Evolutionary conservation across 345 rosid species (phyloP), one percentile per base, ranked within the genome.

Genomic region (Euphorbia pulcherrima): DNA sequence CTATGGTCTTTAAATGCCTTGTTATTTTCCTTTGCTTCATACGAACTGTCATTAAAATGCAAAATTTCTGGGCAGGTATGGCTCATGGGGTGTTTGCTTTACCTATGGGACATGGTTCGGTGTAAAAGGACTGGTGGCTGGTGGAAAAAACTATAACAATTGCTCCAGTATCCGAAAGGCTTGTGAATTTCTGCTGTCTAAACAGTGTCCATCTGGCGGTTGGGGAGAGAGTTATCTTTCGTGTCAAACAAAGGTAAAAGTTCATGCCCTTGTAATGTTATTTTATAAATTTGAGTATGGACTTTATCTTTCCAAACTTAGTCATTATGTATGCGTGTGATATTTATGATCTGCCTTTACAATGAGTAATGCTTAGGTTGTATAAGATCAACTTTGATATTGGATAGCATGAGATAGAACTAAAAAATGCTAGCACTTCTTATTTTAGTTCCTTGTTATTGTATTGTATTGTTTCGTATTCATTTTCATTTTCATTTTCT

Each of bases 221-320:
- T 94, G 99, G 99, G 98, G 97, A 78, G 97, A 93, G 81, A 90
- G 97, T 78, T 93, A 93, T 67, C 90, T 90, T 72, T 90, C 97
- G 70, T 93, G 97, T 76, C 94, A 89, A 85, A 80, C 86, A 64
- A 86, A 90, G 96, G 95, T 90, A 67, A 28, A 60, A 30, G 68
- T 33, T 10, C 20, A 18, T n/a, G 11, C 44, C 39, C 16, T 35
- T 17, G 26, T 18, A 9, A 21, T 23, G 10, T 26, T 56, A 5
- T 35, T 13, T 24, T 64, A 14, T 44, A 14, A 17, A 46, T 18
- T 12, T 50, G n/a, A 12, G n/a, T 57, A 26, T 30, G 13, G 4
- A 44, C n/a, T 29, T 18, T 9, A 24, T 67, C 69, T 65, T 58
- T 29, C 62, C 40, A 23, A 37, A 6, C 53, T 55, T 35, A 39